phyloP scores from a whole-genome alignment of 106 monocot species.

The Dendrobium nobile region DNA sequence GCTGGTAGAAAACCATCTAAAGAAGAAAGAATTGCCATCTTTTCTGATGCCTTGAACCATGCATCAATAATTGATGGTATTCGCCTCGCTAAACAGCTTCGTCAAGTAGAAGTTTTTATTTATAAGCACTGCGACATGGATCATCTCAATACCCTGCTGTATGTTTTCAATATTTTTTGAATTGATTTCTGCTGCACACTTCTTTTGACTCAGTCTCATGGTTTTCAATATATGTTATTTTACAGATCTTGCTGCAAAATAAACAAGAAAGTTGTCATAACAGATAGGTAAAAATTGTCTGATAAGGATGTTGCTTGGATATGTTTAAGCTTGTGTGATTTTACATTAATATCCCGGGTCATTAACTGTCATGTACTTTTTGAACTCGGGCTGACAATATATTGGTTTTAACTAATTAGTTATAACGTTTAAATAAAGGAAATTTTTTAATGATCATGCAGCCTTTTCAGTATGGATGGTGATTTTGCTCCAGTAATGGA shows the following conservation, averaged over 20 bases:
- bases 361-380: background rate
- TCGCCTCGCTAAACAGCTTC: slow-evolving; percentile 48
- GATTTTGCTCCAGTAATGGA: slow-evolving; percentile 80
- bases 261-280: slow-evolving; percentile 81
- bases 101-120: slow-evolving; percentile 55
- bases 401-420: background rate
- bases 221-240: slow-evolving; percentile 3
- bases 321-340: background rate
- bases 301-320: background rate
- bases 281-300: slow-evolving; percentile 57
- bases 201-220: slow-evolving; percentile 8
- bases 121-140: slow-evolving; percentile 71
- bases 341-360: background rate
- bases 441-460: slow-evolving; percentile 21
- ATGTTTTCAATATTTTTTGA: slow-evolving; percentile 17
- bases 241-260: slow-evolving; percentile 63
- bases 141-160: slow-evolving; percentile 80
- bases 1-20: slow-evolving; percentile 33
- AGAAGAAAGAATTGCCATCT: slow-evolving; percentile 69
- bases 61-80: slow-evolving; percentile 97
- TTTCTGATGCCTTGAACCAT: slow-evolving; percentile 95
- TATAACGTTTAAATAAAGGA: background rate
- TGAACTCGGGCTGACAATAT: background rate
- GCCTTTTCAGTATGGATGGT: slow-evolving; percentile 99
- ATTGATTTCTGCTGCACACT: background rate